Conservation (phyloP, 257 asterid species). For the Fraxinus cuspidata region DNA sequence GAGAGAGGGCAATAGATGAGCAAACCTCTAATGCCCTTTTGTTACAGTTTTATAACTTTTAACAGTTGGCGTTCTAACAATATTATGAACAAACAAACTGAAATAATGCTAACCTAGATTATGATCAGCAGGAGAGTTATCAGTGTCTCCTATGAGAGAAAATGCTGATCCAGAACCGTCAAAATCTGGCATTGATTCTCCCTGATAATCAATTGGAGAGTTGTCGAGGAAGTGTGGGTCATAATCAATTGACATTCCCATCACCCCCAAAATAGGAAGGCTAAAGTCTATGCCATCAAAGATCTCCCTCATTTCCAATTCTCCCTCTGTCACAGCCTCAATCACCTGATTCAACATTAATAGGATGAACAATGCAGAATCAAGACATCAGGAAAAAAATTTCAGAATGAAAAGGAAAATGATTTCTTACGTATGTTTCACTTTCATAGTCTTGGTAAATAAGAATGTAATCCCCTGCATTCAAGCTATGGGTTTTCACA, state of each 20-base stretch:
- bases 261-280: slow-evolving; percentile 10
- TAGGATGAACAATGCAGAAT: neutral
- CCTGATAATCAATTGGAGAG: slow-evolving; percentile 47
- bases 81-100: neutral
- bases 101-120: slow-evolving; percentile 14
- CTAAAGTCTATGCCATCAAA: slow-evolving; percentile 7
- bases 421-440: slow-evolving; percentile 43
- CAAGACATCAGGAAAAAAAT: neutral
- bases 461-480: slow-evolving; percentile 45
- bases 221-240: slow-evolving; percentile 38
- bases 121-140: slow-evolving; percentile 26
- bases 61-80: slow-evolving; percentile 12
- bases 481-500: slow-evolving; percentile 37
- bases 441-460: slow-evolving; percentile 48
- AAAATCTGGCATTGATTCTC: slow-evolving; percentile 33
- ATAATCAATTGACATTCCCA: slow-evolving; percentile 30
- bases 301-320: slow-evolving; percentile 18
- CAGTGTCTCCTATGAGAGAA: slow-evolving; percentile 32
- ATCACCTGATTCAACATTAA: slow-evolving; percentile 33
- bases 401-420: neutral
- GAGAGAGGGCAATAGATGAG: slow-evolving; percentile 10
- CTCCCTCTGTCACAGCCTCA: slow-evolving; percentile 42
- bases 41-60: slow-evolving; percentile 28
- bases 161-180: slow-evolving; percentile 30
- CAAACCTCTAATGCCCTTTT: neutral